Base-by-base conservation (phyloP, 371 early-diverging fungal genomes). In the Mucor irregularis region DNA sequence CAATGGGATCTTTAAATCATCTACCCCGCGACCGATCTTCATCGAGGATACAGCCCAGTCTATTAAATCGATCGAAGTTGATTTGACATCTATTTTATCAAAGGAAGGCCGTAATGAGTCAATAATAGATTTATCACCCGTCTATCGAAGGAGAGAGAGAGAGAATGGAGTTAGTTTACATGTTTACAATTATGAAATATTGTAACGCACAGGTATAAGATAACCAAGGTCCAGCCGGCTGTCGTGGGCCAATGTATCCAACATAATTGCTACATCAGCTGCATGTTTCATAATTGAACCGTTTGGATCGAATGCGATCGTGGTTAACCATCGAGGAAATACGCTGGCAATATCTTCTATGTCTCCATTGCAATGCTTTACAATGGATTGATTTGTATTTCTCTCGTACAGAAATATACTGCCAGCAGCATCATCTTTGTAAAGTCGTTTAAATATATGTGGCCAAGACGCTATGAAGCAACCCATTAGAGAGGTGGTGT, bases 251-350 rank as follows among this genome's bases (percentile, higher is more conserved):
- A 77, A 44, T 11, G 72, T 68, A 37, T 77, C 74, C 26, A 77
- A 45, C 51, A 72, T 61, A 26, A 77, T 64, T 5, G 72, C 69
- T 0, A 77, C 69, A 49, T 77, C 77, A 29, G 74, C 49, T 2
- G 74, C 74, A 61, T 77, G 77, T 16, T 71, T 69, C 66, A 77
- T 73, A 7, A 77, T 51, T 3, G 64, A n/a, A 0, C 74, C 72
- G 14, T 56, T 54, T 5, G 58, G 42, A 25, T 63, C 66, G 39
- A 77, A 74, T 9, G 74, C 77, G 13, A 74, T 62, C 8, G 40
- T 62, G 10, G 68, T 58, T 14, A 77, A 44, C 77, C 77, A 77
- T 2, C 33, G 45, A 17, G 77, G 66, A 50, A 76, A 73, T 3
- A 69, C 17, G n/a, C 21, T 47, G n/a, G 50, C 33, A 3, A 73